phyloP scores from a whole-genome alignment of 169 alveolate species.

The Plasmodium falciparum region DNA sequence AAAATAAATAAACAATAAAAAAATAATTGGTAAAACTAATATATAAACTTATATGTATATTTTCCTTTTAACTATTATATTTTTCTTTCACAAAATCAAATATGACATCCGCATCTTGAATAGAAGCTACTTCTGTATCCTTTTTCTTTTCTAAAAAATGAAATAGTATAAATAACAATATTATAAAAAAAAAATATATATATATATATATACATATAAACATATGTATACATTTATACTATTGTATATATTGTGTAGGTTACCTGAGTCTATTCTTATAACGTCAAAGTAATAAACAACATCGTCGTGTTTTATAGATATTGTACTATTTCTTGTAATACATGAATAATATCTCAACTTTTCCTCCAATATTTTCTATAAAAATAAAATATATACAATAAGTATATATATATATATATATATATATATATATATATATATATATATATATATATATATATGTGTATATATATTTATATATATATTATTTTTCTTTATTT shows the following conservation, averaged over 20 bases:
- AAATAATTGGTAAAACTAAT: neutral
- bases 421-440: neutral
- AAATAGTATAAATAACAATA: neutral
- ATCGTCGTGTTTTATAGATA: constrained; percentile 26
- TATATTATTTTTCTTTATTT: neutral
- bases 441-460: neutral
- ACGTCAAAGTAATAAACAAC: constrained; percentile 47
- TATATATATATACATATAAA: neutral
- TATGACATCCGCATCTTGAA: constrained; percentile 58
- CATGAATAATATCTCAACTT: constrained; percentile 56
- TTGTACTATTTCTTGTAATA: constrained; percentile 40
- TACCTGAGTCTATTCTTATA: constrained; percentile 55
- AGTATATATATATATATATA: neutral
- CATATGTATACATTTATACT: neutral
- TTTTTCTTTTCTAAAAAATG: constrained; percentile 38
- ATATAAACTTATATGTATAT: neutral
- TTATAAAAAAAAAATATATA: neutral
- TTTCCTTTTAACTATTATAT: constrained; percentile 22
- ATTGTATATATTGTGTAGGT: neutral
- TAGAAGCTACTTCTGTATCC: constrained; percentile 67
- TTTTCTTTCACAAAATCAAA: constrained; percentile 73
- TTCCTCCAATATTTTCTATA: constrained; percentile 56
- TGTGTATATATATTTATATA: no score
- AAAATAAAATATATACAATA: neutral
- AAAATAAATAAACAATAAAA: neutral